Conservation (phyloP, 176 grass and related monocot species). For the Poa pratensis region DNA sequence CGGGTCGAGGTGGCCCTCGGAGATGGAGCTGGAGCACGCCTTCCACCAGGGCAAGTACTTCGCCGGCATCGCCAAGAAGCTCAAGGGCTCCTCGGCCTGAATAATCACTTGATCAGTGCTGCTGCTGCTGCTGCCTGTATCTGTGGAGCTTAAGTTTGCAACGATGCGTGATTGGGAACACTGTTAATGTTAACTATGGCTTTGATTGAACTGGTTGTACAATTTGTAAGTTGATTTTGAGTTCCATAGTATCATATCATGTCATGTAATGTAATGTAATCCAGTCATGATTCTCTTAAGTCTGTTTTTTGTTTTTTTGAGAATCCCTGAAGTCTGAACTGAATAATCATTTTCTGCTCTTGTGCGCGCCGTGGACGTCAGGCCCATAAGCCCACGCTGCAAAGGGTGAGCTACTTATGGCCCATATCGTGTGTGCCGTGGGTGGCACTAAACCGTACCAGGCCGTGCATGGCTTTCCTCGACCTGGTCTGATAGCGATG, state of each 20-base stretch:
- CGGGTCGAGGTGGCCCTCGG: constrained; percentile 64
- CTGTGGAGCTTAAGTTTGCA: constrained; percentile 18
- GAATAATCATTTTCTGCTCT: not conserved
- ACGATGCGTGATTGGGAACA: not conserved
- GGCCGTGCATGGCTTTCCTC: not conserved
- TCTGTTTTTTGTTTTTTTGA: no score
- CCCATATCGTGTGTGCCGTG: not conserved
- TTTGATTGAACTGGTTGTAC: constrained; percentile 30
- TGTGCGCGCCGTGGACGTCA: not conserved
- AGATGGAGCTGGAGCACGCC: constrained; percentile 80
- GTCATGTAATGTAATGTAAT: not conserved
- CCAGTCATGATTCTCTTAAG: constrained; percentile 5
- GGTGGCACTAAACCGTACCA: not conserved
- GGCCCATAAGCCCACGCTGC: not conserved
- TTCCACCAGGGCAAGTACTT: constrained; percentile 95
- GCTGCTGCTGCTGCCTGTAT: not conserved
- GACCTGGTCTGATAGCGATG: no score
- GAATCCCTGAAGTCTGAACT: not conserved
- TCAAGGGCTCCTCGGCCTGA: constrained; percentile 65
- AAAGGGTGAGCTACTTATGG: not conserved
- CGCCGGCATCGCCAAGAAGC: constrained; percentile 75
- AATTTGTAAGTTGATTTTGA: constrained; percentile 30
- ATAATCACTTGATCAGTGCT: not conserved
- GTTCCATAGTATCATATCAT: not conserved
- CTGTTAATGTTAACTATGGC: not conserved